Percentiles rank a stretch among this genome's conserved stretches.
Evolutionary conservation across 257 asterid genomes (phyloP).

Genomic region (Lantana camara): DNA sequence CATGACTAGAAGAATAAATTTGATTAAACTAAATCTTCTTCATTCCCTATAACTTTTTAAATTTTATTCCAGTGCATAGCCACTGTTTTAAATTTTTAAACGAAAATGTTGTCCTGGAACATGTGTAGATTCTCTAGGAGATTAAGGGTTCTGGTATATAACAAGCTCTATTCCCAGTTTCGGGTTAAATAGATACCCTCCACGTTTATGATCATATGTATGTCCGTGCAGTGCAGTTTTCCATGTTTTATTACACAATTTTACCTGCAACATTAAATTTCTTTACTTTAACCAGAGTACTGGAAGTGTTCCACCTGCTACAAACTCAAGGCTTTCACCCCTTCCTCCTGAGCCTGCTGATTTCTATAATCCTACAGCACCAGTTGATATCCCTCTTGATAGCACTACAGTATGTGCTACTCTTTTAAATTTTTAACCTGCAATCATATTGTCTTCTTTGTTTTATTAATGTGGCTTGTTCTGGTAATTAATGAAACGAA

Average conservation of each 20-base stretch:
- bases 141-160: too few relatives aligned
- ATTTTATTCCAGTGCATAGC: conserved; percentile 3
- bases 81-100: too few relatives aligned
- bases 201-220: background rate
- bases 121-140: too few relatives aligned
- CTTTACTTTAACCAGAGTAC: conserved; percentile 47
- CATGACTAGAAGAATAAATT: conserved; percentile 5
- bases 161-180: too few relatives aligned
- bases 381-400: conserved; percentile 90
- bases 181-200: too few relatives aligned
- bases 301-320: conserved; percentile 75
- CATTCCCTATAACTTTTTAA: background rate
- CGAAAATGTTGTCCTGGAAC: too few relatives aligned
- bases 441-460: conserved; percentile 14
- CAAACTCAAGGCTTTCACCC: conserved; percentile 91
- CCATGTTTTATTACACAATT: background rate
- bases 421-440: conserved; percentile 13
- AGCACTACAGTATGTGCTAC: conserved; percentile 56
- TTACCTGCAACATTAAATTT: background rate
- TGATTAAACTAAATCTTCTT: conserved; percentile 4
- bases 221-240: background rate
- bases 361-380: conserved; percentile 80
- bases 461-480: conserved; percentile 8
- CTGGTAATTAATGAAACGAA: conserved; percentile 30
- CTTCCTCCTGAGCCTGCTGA: conserved; percentile 97